Conservation (phyloP, 2,329 filamentous ascomycete species). For the Penicillium sp. region DNA sequence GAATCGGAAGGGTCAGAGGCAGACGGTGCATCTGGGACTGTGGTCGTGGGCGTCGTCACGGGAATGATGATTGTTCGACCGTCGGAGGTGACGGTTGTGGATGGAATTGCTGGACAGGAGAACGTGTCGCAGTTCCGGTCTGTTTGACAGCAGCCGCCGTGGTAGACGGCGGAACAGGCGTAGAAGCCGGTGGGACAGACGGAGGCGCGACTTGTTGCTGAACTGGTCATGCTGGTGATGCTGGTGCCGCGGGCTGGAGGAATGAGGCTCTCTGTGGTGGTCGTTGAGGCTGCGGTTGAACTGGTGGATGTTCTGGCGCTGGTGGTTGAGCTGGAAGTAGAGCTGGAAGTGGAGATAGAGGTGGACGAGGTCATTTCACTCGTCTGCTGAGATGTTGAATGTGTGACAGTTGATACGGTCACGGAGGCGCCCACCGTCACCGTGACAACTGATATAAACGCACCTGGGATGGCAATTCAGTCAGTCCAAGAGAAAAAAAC, state of each 20-base stretch:
- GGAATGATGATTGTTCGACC: conserved; percentile 67
- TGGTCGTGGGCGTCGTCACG: conserved; percentile 32
- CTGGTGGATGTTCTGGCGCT: background rate
- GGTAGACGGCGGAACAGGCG: conserved; percentile 73
- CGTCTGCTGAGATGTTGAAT: conserved; percentile 23
- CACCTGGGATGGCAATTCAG: conserved; percentile 17
- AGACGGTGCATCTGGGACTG: conserved; percentile 22
- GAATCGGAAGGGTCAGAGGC: too few species aligned
- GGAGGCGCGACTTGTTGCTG: conserved; percentile 24
- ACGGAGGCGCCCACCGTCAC: conserved; percentile 31
- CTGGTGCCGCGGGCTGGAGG: conserved; percentile 38
- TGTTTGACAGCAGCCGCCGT: conserved; percentile 80
- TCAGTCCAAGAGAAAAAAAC: too few species aligned
- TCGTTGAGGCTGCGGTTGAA: background rate
- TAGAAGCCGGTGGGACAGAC: conserved; percentile 87
- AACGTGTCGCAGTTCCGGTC: conserved; percentile 78
- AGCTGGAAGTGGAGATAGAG: background rate
- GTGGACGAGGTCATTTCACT: conserved; percentile 15
- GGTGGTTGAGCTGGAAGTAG: background rate
- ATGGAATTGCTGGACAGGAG: conserved; percentile 65
- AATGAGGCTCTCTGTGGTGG: conserved; percentile 27
- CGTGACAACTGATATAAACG: conserved; percentile 31
- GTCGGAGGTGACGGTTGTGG: conserved; percentile 58
- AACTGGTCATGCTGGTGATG: conserved; percentile 30
- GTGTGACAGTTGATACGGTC: conserved; percentile 27